Conservation (phyloP, 768 basidiomycete species). For the Serpula lacrymans region DNA sequence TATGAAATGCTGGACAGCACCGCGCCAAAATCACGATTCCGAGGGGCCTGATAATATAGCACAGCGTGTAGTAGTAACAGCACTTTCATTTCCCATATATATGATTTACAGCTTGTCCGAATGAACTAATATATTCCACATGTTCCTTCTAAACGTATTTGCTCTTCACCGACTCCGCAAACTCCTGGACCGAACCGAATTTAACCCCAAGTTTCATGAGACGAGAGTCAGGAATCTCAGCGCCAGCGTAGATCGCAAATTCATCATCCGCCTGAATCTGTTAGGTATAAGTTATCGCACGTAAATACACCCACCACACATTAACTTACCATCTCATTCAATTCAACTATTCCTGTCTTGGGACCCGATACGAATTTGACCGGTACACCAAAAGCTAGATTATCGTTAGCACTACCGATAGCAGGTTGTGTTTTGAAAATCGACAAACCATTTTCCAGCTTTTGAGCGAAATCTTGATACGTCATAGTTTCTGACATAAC, state of each 20-base stretch:
- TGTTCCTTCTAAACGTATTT: no score
- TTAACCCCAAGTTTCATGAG: conserved; percentile 10
- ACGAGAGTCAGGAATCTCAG: conserved; percentile 8
- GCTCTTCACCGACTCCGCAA: no score
- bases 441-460: conserved; percentile 11
- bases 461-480: conserved; percentile 10
- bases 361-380: conserved; percentile 7
- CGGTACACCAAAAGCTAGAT: conserved; percentile 12
- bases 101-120: no score
- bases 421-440: no score
- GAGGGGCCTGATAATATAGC: no score
- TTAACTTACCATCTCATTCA: conserved; percentile 16
- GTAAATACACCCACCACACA: no score
- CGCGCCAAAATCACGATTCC: no score
- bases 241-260: conserved; percentile 8
- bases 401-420: no score
- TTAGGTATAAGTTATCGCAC: neutral
- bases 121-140: no score
- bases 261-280: neutral
- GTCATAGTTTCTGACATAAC: conserved; percentile 11
- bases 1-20: no score
- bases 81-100: no score
- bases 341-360: conserved; percentile 6
- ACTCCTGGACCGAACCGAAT: conserved; percentile 8
- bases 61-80: no score